Conservation (phyloP, 1,284 basidiomycete genomes). For the Cerrena zonata region DNA sequence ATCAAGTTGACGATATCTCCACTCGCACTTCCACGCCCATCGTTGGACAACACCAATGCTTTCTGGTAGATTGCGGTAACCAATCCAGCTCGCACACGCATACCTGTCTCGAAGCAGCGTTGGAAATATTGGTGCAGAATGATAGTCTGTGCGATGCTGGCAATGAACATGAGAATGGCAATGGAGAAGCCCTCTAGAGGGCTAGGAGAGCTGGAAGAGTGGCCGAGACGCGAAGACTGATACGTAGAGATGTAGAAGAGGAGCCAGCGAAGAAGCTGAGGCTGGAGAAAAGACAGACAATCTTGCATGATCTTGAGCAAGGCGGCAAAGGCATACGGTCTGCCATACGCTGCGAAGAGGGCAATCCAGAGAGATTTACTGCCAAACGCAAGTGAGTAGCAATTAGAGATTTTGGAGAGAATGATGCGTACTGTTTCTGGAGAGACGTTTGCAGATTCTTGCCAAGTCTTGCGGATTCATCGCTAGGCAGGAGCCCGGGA, state of each 20-base stretch:
- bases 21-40: conserved; percentile 73
- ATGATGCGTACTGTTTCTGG: conserved; percentile 48
- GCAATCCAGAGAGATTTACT: conserved; percentile 65
- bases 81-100: conserved; percentile 86
- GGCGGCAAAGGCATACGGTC: conserved; percentile 67
- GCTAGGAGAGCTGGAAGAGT: conserved; percentile 22
- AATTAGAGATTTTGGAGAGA: neutral
- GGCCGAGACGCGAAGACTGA: conserved; percentile 40
- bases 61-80: conserved; percentile 85
- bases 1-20: conserved; percentile 95
- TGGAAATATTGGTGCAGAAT: conserved; percentile 86
- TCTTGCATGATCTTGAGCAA: conserved; percentile 77
- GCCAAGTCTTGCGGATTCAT: conserved; percentile 73
- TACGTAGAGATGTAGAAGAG: conserved; percentile 79
- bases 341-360: conserved; percentile 73
- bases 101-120: conserved; percentile 76
- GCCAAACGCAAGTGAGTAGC: neutral
- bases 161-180: conserved; percentile 73
- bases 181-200: conserved; percentile 68
- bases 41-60: conserved; percentile 77
- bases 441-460: conserved; percentile 56
- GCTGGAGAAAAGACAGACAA: conserved; percentile 78
- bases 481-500: conserved; percentile 57
- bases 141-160: conserved; percentile 74
- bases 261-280: conserved; percentile 79